phyloP scores from a whole-genome alignment of 2,329 filamentous ascomycete genomes.

The Exophiala viscosa region DNA sequence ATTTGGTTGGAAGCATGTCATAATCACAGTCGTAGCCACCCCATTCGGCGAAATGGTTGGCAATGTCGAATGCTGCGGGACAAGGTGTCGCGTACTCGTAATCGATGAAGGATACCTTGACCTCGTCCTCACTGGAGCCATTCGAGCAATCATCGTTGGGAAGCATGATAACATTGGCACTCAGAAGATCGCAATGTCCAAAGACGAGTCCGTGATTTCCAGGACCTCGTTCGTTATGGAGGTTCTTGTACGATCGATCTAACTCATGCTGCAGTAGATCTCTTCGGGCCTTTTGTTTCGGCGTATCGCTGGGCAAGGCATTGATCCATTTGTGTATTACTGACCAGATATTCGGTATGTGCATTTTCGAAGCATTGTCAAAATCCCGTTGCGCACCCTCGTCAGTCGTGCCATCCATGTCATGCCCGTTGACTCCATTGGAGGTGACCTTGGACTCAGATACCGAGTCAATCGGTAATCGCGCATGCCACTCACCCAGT shows the following conservation, averaged over 20 bases:
- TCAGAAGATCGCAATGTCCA: conserved; percentile 65
- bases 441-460: conserved; percentile 25
- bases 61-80: conserved; percentile 90
- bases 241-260: conserved; percentile 62
- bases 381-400: conserved; percentile 1
- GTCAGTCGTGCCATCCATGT: conserved; percentile 1
- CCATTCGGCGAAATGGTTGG: conserved; percentile 99
- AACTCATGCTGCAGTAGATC: conserved; percentile 70
- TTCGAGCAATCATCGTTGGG: conserved; percentile 37
- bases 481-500: conserved; percentile 90
- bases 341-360: conserved; percentile 85
- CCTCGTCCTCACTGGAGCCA: conserved; percentile 36
- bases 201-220: conserved; percentile 65
- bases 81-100: conserved; percentile 97
- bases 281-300: conserved; percentile 65
- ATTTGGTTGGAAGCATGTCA: conserved; percentile 70
- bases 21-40: conserved; percentile 95
- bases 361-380: conserved; percentile 57
- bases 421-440: conserved; percentile 18
- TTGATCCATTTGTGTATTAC: conserved; percentile 95
- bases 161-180: conserved; percentile 89
- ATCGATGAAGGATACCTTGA: conserved; percentile 81
- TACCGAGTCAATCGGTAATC: conserved; percentile 54
- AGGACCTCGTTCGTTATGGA: conserved; percentile 73
- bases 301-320: conserved; percentile 71